Evolutionary conservation across 768 basidiomycete species (phyloP).

Genomic region (Mycena galericulata): DNA sequence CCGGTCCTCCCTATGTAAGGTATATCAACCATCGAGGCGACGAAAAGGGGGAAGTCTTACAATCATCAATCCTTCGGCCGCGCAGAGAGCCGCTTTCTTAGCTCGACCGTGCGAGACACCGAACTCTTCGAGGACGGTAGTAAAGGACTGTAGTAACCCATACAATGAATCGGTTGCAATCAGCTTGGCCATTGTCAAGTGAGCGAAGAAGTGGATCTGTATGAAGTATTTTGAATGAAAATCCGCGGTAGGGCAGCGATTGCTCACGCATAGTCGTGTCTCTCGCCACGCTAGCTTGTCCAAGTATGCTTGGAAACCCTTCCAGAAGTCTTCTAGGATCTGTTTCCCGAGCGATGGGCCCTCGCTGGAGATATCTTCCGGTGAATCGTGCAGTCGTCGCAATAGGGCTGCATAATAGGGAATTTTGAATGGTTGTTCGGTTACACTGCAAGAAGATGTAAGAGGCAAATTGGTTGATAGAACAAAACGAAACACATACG

Average conservation of each 20-base stretch:
- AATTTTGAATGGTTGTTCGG: constrained; percentile 95
- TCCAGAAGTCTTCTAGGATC: constrained; percentile 90
- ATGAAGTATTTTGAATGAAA: constrained; percentile 19
- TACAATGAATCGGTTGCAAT: constrained; percentile 85
- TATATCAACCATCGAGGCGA: background rate
- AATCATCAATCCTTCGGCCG: constrained; percentile 84
- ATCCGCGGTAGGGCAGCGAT: constrained; percentile 7
- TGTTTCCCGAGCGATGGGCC: constrained; percentile 70
- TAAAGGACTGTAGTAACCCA: constrained; percentile 85
- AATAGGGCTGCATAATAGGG: constrained; percentile 89
- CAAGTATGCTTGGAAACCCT: constrained; percentile 88
- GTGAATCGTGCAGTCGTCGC: constrained; percentile 68
- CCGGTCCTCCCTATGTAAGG: constrained; percentile 69
- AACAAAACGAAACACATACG: constrained; percentile 54
- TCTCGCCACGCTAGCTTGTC: constrained; percentile 94
- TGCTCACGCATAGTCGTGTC: constrained; percentile 84
- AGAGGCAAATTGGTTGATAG: background rate
- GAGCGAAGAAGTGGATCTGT: constrained; percentile 94
- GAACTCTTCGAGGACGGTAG: constrained; percentile 89
- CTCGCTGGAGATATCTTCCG: constrained; percentile 46
- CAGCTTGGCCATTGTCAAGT: constrained; percentile 80
- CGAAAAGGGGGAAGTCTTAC: constrained; percentile 47
- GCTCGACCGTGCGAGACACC: constrained; percentile 89
- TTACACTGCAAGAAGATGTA: constrained; percentile 65
- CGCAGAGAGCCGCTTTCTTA: constrained; percentile 83